These are phyloP conservation scores for Cercospora canescens DNA, from an alignment of 2,329 filamentous ascomycete species.

Conservation along the genomic window DNA sequence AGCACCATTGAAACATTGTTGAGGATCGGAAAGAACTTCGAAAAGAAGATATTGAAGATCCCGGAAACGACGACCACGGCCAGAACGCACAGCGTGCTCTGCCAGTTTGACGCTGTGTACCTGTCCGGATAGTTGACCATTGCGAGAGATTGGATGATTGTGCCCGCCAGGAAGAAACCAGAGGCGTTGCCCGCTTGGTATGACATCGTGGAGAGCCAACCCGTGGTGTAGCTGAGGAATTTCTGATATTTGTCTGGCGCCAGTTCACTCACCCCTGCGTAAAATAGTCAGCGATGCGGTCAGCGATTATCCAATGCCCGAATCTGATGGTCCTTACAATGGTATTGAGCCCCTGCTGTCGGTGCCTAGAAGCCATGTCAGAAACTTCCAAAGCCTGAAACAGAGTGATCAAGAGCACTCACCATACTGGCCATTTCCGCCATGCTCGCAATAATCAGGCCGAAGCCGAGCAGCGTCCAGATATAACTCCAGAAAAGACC, in stretches of 20 bases:
- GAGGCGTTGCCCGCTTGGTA: constrained; percentile 27
- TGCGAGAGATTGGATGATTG: constrained; percentile 22
- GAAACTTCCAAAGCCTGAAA: not conserved
- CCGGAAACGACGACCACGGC: constrained; percentile 23
- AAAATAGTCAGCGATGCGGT: not conserved
- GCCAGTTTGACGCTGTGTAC: constrained; percentile 22
- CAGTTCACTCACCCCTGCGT: constrained; percentile 12
- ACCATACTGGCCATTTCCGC: constrained; percentile 34
- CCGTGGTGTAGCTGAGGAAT: constrained; percentile 31
- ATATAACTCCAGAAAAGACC: constrained; percentile 24
- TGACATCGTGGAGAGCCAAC: constrained; percentile 22
- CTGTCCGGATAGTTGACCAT: constrained; percentile 21
- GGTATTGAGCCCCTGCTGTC: constrained; percentile 28
- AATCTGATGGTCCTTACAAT: constrained; percentile 6
- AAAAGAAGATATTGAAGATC: constrained; percentile 23
- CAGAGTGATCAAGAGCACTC: not conserved
- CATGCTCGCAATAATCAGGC: constrained; percentile 27
- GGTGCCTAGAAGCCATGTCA: constrained; percentile 22
- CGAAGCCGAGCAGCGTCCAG: constrained; percentile 22
- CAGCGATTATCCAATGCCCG: not conserved
- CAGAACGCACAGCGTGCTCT: constrained; percentile 23
- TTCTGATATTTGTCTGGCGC: constrained; percentile 21
- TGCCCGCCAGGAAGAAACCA: constrained; percentile 24
- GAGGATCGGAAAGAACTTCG: constrained; percentile 20
- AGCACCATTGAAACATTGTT: constrained; percentile 24